Conservation (phyloP, 2,329 filamentous ascomycete genomes). For the Clonostachys rhizophaga region DNA sequence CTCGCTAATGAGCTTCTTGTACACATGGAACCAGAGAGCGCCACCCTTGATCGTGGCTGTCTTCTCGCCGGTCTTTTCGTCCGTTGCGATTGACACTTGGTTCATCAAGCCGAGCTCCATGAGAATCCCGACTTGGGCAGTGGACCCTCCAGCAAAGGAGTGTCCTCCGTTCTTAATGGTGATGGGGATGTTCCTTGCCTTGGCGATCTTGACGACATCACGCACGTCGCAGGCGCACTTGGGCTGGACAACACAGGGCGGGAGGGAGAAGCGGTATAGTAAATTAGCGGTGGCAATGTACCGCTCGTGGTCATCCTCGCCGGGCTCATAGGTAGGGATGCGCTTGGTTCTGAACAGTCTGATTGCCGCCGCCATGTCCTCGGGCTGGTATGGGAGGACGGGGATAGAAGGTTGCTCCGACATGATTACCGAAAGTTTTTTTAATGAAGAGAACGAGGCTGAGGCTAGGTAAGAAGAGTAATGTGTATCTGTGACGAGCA, state of each 20-base stretch:
- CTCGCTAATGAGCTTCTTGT: constrained; percentile 16
- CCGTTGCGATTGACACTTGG: background rate
- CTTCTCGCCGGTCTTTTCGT: constrained; percentile 4
- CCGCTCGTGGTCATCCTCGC: background rate
- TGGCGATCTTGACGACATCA: constrained; percentile 11
- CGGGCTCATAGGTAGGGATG: background rate
- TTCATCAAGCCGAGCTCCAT: background rate
- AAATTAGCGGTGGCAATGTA: background rate
- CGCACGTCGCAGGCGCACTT: background rate
- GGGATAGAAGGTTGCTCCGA: no score
- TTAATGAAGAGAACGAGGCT: no score
- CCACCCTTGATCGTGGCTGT: constrained; percentile 17
- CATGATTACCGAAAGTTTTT: no score
- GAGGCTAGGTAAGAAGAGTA: no score
- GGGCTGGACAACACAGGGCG: background rate
- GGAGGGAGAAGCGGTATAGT: background rate
- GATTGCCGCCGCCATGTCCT: background rate
- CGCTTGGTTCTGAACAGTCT: background rate
- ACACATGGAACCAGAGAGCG: constrained; percentile 21
- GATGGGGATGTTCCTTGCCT: constrained; percentile 13
- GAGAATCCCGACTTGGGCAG: background rate
- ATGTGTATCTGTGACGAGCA: no score
- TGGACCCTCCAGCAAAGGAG: background rate
- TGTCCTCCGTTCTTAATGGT: constrained; percentile 5
- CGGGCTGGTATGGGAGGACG: no score